Evolutionary conservation across 768 basidiomycete species (phyloP), one percentile per base, ranked within the genome.

Genomic region (Aureoboletus auriporus): DNA sequence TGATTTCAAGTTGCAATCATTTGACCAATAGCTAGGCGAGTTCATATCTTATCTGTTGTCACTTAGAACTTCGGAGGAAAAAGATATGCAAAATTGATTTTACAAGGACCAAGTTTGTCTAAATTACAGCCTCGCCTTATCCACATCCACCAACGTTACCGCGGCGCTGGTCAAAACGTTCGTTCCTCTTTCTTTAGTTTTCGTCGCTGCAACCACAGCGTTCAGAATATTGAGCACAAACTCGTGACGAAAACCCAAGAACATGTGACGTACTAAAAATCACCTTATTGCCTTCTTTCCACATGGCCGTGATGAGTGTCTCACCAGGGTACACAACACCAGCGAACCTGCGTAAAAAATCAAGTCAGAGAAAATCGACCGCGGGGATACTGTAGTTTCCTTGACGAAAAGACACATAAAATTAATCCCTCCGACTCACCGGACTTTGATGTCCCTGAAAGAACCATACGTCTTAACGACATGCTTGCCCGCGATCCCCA

Each of bases 251-350:
- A 13, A 16, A 9, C 9, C 8, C 39, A 28, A 27, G 4, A 7
- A 49, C 30, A 26, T 4, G 36, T n/a, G 9, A 78, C 91, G 64
- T 58, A 96, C 93, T 73, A 67, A 99, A 99, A 42, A 97, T 83
- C 46, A 98, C 84, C 69, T 84, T 96, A 52, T 77, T 68, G 3
- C 86, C 89, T 58, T 96, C 93, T 66, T 93, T 96, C 96, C 96
- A 99, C 95, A 98, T 97, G 65, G 91, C 84, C 0, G 95, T 99
- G 12, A 93, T 74, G 44, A 98, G 77, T 2, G 95, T 98, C 69
- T 98, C 93, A 0, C 94, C 95, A 2, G 95, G 96, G 64, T 86
- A 94, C 20, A 98, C 92, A 2, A 91, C 83, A 4, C 92, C 93
- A 0, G 87, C 82, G 67, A 98, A 95, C 30, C 88, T 88, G 52